Evolutionary conservation across 768 basidiomycete species (phyloP), one percentile per base, ranked within the genome.

Genomic region (Tylopilus subfusipes): DNA sequence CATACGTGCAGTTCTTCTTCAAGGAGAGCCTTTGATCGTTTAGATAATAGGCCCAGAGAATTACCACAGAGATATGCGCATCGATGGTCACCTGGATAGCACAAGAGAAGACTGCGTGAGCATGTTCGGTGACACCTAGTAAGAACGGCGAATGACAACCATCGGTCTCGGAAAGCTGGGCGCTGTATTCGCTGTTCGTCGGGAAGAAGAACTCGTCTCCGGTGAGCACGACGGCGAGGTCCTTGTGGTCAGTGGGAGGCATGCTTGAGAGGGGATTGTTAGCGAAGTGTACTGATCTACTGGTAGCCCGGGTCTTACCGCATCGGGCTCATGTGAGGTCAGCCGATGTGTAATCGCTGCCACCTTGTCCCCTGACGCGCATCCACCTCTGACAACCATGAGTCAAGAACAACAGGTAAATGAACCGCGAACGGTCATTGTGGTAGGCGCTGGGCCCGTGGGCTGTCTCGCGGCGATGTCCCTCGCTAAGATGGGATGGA

Each of bases 11-110:
- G 71, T 70, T 99, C 97, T 70, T 96, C 83, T 57, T 88, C 74
- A 16, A 98, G 75, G 42, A 94, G 76, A 56, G 77, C 68, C 58
- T 81, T 79, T 29, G 94, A 88, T 34, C 82, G 77, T 68, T 85
- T 90, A 42, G 90, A 82, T 64, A 91, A 75, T 51, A 88, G 78
- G 5, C 97, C 97, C 11, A 98, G 81, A 24, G 94, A 98, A 74
- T 99, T 98, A 31, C 97, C 97, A 68, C 92, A 95, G 48, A 99
- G 84, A 71, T 99, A 99, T 31, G 85, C 83, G 69, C 83, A 85
- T 52, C 76, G 73, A 52, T 66, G 68, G 47, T 82, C 82, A 77
- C 70, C 72, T 75, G 57, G 21, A 61, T 52, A 43, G 44, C 39
- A 49, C 47, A 39, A 55, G 43, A 58, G 53, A 36, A 53, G 49